Evolutionary conservation across 805 yeast genomes (phyloP).

Genomic region (Starmerella riodocensis): DNA sequence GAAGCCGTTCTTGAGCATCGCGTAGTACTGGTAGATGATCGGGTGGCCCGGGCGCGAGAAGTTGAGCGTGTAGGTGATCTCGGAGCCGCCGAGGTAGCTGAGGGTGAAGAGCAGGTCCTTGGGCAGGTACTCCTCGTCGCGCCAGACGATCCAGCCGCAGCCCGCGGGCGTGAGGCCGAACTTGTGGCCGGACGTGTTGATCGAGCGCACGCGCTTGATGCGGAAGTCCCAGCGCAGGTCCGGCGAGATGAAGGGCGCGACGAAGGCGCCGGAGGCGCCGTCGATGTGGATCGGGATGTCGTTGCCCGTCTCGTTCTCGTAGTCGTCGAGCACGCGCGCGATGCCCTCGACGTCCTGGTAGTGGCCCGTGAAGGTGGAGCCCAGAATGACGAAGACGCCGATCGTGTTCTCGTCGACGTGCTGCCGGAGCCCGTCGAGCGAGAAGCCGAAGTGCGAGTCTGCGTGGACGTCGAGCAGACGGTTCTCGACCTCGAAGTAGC

Average conservation of each 20-base stretch:
- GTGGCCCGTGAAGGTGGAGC: constrained; percentile 88
- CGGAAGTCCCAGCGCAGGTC: constrained; percentile 74
- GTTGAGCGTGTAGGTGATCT: constrained; percentile 74
- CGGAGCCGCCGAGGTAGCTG: constrained; percentile 76
- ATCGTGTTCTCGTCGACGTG: constrained; percentile 81
- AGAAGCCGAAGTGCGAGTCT: constrained; percentile 51
- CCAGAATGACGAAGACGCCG: constrained; percentile 77
- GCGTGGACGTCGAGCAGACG: constrained; percentile 56
- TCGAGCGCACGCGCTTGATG: constrained; percentile 61
- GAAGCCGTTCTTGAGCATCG: constrained; percentile 56
- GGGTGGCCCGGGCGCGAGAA: constrained; percentile 91
- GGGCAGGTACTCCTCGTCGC: constrained; percentile 50
- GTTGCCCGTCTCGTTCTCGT: constrained; percentile 51
- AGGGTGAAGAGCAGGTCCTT: constrained; percentile 60
- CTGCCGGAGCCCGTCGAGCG: constrained; percentile 44
- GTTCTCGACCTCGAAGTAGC: constrained; percentile 84
- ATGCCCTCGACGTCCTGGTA: constrained; percentile 64
- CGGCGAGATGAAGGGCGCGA: constrained; percentile 75
- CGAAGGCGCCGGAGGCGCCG: constrained; percentile 83
- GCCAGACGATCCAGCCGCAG: constrained; percentile 85
- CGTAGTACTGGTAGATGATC: constrained; percentile 75
- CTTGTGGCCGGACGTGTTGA: constrained; percentile 87
- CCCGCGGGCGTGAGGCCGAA: constrained; percentile 87
- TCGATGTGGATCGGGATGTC: constrained; percentile 80
- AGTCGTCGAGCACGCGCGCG: constrained; percentile 50